Evolutionary conservation across 805 yeast genomes (phyloP), one percentile per base, ranked within the genome.

Genomic region (Saturnispora kantuleensis): DNA sequence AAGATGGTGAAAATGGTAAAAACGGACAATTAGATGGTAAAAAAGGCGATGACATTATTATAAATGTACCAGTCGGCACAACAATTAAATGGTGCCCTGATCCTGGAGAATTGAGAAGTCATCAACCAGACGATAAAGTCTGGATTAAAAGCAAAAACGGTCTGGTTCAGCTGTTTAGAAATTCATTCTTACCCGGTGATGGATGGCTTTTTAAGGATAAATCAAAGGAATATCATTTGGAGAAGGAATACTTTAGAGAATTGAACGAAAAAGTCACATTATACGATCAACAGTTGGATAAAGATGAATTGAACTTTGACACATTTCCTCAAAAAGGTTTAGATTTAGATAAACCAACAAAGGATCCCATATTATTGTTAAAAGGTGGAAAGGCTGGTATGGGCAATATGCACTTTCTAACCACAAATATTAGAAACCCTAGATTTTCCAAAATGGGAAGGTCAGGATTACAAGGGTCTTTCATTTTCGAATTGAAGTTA

Each of bases 341-440:
- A 21, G 98, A 93, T 61, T 64, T 86, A 38, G 64, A 71, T 47
- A 61, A 69, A 50, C 77, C 80, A 13, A 70, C 86, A 0, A 72
- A 72, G 2, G 74, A 71, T 38, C 96, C 97, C 1, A 60, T 81
- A 4, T 64, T 84, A 42, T 54, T 93, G 15, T 56, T 89, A 38
- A 74, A 73, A 53, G 98, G 98, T 36, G 98, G 98, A 9, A 70
- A 71, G 50, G 97, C 97, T 16, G 98, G 98, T 0, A 70, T 90
- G 67, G 98, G 98, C 1, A 93, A 93, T 62, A 87, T 87, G 93
- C 96, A 90, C 60, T 93, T 93, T 58, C 68, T 85, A 40, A 87
- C 96, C 1, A 71, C 81, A 38, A 76, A 78, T 41, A 79, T 93
- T 47, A 75, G 97, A 48, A 90, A 88, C 55, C 98, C 98, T 11